A percentile compares a stretch with the other conserved stretches of the same genome.
Evolutionary conservation across 345 rosid species (phyloP).

Genomic region (Hibiscus tridactylites): DNA sequence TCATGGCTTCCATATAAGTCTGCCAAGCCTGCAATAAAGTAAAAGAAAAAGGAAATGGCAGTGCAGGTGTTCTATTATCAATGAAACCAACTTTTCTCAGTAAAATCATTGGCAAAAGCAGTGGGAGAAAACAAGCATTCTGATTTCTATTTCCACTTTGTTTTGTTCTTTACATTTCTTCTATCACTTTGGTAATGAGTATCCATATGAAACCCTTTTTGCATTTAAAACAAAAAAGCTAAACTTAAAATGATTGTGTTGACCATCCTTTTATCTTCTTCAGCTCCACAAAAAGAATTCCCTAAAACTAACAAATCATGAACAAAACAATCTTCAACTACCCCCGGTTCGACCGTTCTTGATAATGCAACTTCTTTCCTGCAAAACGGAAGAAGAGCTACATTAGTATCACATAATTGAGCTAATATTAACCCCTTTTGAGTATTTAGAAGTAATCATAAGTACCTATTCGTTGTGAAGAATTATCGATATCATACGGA

Average conservation of each 20-base stretch:
- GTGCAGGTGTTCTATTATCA: conserved; percentile 19
- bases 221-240: no score
- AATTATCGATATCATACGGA: no score
- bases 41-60: background rate
- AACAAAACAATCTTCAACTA: conserved; percentile 27
- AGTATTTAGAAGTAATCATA: background rate
- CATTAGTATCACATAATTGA: background rate
- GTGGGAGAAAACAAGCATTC: conserved; percentile 17
- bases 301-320: conserved; percentile 34
- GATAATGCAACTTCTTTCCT: conserved; percentile 31
- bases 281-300: conserved; percentile 15
- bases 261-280: no score
- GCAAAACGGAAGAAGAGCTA: conserved; percentile 14
- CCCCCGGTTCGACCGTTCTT: conserved; percentile 32
- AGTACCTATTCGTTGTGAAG: conserved; percentile 5
- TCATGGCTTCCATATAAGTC: conserved; percentile 1
- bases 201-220: background rate
- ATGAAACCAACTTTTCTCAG: conserved; percentile 31
- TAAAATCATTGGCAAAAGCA: conserved; percentile 34
- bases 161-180: conserved; percentile 6
- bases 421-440: background rate
- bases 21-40: conserved; percentile 7
- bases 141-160: conserved; percentile 19
- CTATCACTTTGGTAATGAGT: conserved; percentile 26
- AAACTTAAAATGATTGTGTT: no score